Conservation (phyloP, 1,139 yeast genomes). For the Saccharomyces hybrid region DNA sequence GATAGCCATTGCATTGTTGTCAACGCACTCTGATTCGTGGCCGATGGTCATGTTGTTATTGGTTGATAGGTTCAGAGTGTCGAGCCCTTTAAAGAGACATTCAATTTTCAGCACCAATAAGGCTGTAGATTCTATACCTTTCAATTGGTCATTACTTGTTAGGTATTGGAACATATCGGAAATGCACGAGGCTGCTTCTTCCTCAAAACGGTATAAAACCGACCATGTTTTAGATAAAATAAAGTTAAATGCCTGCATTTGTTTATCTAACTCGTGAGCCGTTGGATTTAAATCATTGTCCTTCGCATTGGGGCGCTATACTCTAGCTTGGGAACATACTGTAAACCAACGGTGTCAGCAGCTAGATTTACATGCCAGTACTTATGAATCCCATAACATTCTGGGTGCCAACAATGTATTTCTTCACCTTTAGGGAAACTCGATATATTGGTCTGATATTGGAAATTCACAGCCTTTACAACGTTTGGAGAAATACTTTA, state of each 20-base stretch:
- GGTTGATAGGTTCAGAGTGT: conserved; percentile 34
- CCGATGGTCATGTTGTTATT: conserved; percentile 2
- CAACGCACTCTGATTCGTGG: neutral
- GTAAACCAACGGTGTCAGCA: conserved; percentile 54
- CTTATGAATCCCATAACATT: conserved; percentile 94
- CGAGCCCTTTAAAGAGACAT: conserved; percentile 70
- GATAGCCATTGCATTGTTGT: conserved; percentile 3
- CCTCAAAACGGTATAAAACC: conserved; percentile 81
- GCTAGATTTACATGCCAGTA: conserved; percentile 90
- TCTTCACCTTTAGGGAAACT: conserved; percentile 87
- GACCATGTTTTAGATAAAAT: conserved; percentile 81
- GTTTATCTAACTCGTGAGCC: conserved; percentile 52
- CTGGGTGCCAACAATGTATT: conserved; percentile 98
- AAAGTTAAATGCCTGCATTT: conserved; percentile 47
- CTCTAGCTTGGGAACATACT: conserved; percentile 32
- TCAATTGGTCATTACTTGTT: conserved; percentile 62
- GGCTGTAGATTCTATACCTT: conserved; percentile 69
- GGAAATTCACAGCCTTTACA: conserved; percentile 94
- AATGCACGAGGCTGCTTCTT: conserved; percentile 83
- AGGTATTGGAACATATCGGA: conserved; percentile 88
- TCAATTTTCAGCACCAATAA: conserved; percentile 67
- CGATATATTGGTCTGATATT: conserved; percentile 89
- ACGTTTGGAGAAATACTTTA: conserved; percentile 72
- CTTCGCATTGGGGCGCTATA: conserved; percentile 22
- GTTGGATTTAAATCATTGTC: conserved; percentile 33